Conservation (phyloP, 768 basidiomycete species). For the Tephrocybe sp. region DNA sequence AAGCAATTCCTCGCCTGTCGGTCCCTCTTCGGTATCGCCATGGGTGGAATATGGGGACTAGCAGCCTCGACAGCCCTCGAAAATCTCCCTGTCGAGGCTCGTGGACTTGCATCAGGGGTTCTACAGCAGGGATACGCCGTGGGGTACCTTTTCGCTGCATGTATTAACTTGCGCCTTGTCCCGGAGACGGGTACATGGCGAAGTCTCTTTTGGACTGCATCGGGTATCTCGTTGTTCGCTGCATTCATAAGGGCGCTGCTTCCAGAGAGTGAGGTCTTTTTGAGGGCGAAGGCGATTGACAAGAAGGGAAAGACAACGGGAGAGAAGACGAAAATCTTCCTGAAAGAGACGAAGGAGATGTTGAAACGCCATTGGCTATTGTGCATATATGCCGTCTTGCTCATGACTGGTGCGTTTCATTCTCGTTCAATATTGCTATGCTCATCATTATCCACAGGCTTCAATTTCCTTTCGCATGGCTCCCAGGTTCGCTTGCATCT, state of each 20-base stretch:
- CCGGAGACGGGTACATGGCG: slow-evolving; percentile 60
- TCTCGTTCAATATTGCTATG: not conserved
- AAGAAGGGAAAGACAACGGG: slow-evolving; percentile 53
- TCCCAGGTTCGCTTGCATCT: slow-evolving; percentile 37
- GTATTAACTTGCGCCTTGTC: slow-evolving; percentile 73
- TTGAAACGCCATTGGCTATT: slow-evolving; percentile 77
- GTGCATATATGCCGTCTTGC: slow-evolving; percentile 72
- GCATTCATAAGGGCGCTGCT: slow-evolving; percentile 62
- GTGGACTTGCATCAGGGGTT: slow-evolving; percentile 82
- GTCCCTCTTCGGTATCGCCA: slow-evolving; percentile 80
- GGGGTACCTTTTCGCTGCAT: slow-evolving; percentile 80
- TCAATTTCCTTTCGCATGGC: slow-evolving; percentile 57
- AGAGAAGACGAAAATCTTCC: slow-evolving; percentile 67
- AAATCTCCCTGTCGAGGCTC: slow-evolving; percentile 81
- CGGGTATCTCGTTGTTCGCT: slow-evolving; percentile 67
- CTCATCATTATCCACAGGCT: slow-evolving; percentile 26
- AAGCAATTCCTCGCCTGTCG: slow-evolving; percentile 77
- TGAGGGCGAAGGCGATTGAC: slow-evolving; percentile 58
- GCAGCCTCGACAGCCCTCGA: slow-evolving; percentile 82
- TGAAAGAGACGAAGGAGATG: slow-evolving; percentile 73
- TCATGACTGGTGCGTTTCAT: slow-evolving; percentile 16
- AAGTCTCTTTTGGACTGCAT: slow-evolving; percentile 75
- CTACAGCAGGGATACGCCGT: slow-evolving; percentile 89
- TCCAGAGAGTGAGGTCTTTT: slow-evolving; percentile 77
- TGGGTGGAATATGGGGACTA: slow-evolving; percentile 91